Base-by-base conservation (phyloP, 1,284 basidiomycete species). In the Trichosporon faecale region DNA sequence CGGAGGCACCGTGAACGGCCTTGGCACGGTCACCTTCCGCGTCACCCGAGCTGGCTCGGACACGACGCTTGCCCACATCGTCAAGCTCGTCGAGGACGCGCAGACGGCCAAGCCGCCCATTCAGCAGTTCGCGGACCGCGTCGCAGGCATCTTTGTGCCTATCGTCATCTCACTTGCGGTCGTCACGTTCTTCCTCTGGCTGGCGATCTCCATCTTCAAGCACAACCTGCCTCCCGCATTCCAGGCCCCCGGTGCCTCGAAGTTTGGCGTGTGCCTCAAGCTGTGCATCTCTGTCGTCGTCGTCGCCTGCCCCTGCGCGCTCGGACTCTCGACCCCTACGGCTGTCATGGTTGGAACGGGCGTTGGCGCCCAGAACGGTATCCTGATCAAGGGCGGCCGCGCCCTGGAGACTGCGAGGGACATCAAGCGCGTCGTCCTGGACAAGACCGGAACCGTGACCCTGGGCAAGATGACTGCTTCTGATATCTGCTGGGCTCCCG, bases 291-390 rank as follows among this genome's bases (percentile, higher is more conserved):
- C 93, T 65, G 96, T 99, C 73, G 89, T 99, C 69, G 97, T 99
- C 60, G 95, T 99, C 68, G 97, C 97, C 3, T 99, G 97, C 81
- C 97, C 97, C 0, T 99, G 97, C 80, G 97, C 97, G 0, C 88
- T 99, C 31, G 97, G 97, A 2, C 87, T 99, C 68, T 93, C 92
- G 70, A 99, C 97, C 0, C 97, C 97, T 0, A 99, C 97, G 0
- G 97, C 97, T 0, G 95, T 99, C 83, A 99, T 99, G 97, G 97
- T 99, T 49, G 97, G 97, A 33, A 99, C 97, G 0, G 97, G 97
- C 0, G 91, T 99, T 67, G 97, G 97, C 1, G 97, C 97, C 12
- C 88, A 92, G 85, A 95, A 98, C 78, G 97, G 97, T 0, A 99
- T 99, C 73, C 85, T 99, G 64, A 98, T 99, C 88, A 99, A 99